Percentiles rank a stretch among this genome's conserved stretches.
phyloP scores from a whole-genome alignment of 139 green algal species.

The Tetraselmis striata region DNA sequence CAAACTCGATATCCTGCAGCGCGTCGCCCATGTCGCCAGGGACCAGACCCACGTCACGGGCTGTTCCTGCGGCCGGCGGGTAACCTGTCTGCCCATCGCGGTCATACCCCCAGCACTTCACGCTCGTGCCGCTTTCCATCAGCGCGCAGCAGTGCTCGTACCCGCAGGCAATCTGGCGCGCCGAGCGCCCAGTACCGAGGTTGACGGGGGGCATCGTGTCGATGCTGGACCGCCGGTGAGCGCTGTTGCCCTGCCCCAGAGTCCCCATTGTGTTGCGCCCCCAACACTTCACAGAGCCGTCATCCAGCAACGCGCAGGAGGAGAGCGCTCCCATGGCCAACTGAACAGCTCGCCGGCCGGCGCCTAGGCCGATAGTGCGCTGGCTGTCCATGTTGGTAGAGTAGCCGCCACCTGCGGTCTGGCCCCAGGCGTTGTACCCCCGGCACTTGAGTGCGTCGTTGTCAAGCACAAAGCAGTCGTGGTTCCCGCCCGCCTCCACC shows the following conservation, averaged over 20 bases:
- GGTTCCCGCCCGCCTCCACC: neutral
- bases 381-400: neutral
- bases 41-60: neutral
- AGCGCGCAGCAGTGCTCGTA: neutral
- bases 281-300: neutral
- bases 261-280: neutral
- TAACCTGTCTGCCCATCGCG: neutral
- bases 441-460: neutral
- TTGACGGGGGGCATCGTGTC: neutral
- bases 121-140: neutral
- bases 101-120: neutral
- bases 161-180: neutral
- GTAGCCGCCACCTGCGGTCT: neutral
- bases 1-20: neutral
- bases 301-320: neutral
- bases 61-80: no score
- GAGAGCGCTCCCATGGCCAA: neutral
- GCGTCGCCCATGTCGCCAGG: neutral
- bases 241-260: neutral
- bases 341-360: neutral
- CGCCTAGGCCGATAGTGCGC: neutral
- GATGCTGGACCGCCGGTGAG: no score
- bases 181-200: neutral
- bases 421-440: neutral
- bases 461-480: neutral